A percentile compares a stretch with the other conserved stretches of the same genome.
Evolutionary conservation across 805 yeast genomes (phyloP).

Genomic region (Metschnikowia bowlesiae): DNA sequence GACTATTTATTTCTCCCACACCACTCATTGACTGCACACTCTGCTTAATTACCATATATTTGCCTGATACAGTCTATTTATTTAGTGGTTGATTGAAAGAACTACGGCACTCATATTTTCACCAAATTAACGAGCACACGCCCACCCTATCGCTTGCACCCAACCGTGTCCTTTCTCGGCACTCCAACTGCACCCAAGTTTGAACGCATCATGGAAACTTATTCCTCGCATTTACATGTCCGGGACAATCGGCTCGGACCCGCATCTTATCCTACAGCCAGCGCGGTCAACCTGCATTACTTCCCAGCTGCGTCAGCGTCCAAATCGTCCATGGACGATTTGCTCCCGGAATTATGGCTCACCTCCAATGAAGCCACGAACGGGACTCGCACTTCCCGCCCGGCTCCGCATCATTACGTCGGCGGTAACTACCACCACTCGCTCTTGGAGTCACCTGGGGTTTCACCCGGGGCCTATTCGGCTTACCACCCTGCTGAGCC

Average conservation of each 20-base stretch:
- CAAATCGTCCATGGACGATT: constrained; percentile 20
- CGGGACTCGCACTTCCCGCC: constrained; percentile 2
- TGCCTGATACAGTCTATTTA: too few species aligned
- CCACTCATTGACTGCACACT: too few species aligned
- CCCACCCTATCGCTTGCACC: too few species aligned
- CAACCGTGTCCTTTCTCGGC: too few species aligned
- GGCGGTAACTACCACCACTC: neutral
- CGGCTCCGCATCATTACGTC: constrained; percentile 7
- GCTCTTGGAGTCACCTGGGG: neutral
- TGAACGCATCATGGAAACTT: neutral
- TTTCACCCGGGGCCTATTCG: neutral
- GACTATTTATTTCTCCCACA: too few species aligned
- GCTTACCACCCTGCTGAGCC: neutral
- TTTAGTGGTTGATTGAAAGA: too few species aligned
- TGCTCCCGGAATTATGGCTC: constrained; percentile 35
- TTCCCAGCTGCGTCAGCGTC: neutral
- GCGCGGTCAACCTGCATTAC: neutral
- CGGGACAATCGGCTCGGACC: neutral
- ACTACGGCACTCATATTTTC: too few species aligned
- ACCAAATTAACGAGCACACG: too few species aligned
- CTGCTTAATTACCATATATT: too few species aligned
- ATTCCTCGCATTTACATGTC: neutral
- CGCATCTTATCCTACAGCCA: neutral
- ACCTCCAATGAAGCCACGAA: neutral
- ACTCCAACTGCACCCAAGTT: too few species aligned